Percentiles rank a stretch among this genome's conserved stretches.
phyloP scores from a whole-genome alignment of 106 monocot species.

The Apostasia shenzhenica region DNA sequence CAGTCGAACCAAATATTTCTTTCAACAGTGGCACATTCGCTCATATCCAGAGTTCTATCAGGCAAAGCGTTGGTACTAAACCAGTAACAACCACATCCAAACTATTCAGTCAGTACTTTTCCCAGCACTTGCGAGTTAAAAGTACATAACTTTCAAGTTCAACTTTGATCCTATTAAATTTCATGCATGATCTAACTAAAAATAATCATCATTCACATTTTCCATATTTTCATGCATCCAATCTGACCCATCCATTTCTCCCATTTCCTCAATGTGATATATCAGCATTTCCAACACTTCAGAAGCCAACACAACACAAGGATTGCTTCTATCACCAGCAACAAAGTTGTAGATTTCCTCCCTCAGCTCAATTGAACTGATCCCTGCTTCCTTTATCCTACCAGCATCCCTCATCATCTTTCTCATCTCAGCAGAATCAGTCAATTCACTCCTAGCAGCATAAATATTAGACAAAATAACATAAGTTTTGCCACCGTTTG shows the following conservation, averaged over 20 bases:
- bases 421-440: constrained; percentile 39
- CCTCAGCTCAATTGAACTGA: constrained; percentile 71
- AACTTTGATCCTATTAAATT: no score
- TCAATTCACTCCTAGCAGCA: constrained; percentile 45
- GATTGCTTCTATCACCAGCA: constrained; percentile 36
- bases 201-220: not conserved
- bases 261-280: constrained; percentile 33
- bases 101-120: no score
- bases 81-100: no score
- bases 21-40: no score
- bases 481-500: constrained; percentile 37
- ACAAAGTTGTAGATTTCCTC: constrained; percentile 42
- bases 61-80: no score
- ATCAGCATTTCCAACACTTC: constrained; percentile 20
- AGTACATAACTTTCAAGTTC: no score
- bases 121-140: no score
- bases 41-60: no score
- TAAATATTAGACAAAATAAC: constrained; percentile 58
- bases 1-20: no score
- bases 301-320: constrained; percentile 15
- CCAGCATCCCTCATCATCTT: constrained; percentile 29
- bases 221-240: not conserved
- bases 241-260: not conserved
- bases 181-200: no score
- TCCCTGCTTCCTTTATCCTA: constrained; percentile 51